Evolutionary conservation across 768 basidiomycete species (phyloP).

Genomic region (Mrakia gelida): DNA sequence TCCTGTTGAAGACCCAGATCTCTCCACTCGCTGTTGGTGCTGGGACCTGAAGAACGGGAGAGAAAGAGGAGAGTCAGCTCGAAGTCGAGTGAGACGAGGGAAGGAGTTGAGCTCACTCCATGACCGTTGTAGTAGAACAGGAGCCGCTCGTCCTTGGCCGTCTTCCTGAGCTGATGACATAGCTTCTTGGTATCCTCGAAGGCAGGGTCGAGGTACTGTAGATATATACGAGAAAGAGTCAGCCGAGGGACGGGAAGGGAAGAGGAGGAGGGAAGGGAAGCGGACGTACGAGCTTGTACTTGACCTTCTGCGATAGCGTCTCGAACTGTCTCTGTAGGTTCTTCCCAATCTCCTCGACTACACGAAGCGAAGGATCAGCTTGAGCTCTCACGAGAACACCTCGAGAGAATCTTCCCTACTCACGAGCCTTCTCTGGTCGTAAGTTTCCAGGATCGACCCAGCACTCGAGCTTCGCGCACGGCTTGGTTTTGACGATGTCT

Average conservation of each 20-base stretch:
- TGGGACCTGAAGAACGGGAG: conserved; percentile 8
- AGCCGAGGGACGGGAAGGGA: not conserved
- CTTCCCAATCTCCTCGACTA: conserved; percentile 33
- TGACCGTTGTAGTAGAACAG: conserved; percentile 98
- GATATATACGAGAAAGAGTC: not conserved
- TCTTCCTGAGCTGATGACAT: conserved; percentile 73
- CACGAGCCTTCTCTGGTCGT: conserved; percentile 86
- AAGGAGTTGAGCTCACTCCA: conserved; percentile 59
- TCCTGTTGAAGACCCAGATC: conserved; percentile 96
- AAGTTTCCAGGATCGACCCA: conserved; percentile 96
- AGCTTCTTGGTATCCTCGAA: conserved; percentile 88
- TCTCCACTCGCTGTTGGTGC: conserved; percentile 83
- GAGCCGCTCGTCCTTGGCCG: conserved; percentile 87
- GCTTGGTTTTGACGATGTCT: conserved; percentile 93
- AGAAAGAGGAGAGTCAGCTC: not conserved
- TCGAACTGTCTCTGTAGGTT: conserved; percentile 92
- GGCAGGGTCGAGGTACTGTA: conserved; percentile 83
- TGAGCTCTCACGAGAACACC: not conserved
- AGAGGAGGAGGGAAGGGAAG: not conserved
- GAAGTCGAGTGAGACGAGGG: not conserved
- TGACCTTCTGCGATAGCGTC: conserved; percentile 85
- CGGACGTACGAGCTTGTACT: conserved; percentile 63
- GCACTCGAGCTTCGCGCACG: conserved; percentile 89
- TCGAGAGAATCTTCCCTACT: conserved; percentile 46
- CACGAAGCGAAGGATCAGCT: not conserved